phyloP scores from a whole-genome alignment of 2,329 filamentous ascomycete species.

The Rutstroemia sp. region DNA sequence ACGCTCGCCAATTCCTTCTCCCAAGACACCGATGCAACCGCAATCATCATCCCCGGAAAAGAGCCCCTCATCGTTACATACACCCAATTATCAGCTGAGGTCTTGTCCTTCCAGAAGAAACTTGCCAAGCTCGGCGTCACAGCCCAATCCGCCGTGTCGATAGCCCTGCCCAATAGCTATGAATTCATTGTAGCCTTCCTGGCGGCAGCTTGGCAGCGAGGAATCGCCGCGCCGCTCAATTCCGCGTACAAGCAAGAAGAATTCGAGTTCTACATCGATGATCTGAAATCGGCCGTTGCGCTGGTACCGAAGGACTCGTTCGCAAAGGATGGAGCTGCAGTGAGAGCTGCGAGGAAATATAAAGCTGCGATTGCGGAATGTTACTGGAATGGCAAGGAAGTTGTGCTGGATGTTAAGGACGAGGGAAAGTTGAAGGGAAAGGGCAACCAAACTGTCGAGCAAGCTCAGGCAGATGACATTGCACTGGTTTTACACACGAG shows the following conservation, averaged over 20 bases:
- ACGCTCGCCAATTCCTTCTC: constrained; percentile 53
- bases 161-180: constrained; percentile 77
- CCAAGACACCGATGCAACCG: constrained; percentile 42
- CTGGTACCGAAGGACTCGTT: constrained; percentile 68
- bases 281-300: constrained; percentile 71
- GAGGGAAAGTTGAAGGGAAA: constrained; percentile 55
- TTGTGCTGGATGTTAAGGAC: constrained; percentile 73
- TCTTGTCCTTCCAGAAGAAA: constrained; percentile 66
- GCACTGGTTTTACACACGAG: constrained; percentile 78
- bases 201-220: constrained; percentile 77
- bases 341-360: constrained; percentile 71
- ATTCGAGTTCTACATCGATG: constrained; percentile 88
- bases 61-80: constrained; percentile 63
- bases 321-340: constrained; percentile 58
- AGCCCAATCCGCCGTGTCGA: constrained; percentile 66
- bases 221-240: constrained; percentile 79
- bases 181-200: constrained; percentile 85
- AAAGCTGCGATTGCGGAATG: constrained; percentile 80
- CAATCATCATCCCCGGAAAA: constrained; percentile 67
- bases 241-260: constrained; percentile 83
- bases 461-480: constrained; percentile 66
- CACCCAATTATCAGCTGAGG: constrained; percentile 56
- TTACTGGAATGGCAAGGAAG: constrained; percentile 66
- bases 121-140: constrained; percentile 68
- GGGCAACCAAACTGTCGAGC: constrained; percentile 39